A percentile compares a stretch with the other conserved stretches of the same genome.
Conservation (phyloP, 116 monocot genomes). For the Zostera marina region DNA sequence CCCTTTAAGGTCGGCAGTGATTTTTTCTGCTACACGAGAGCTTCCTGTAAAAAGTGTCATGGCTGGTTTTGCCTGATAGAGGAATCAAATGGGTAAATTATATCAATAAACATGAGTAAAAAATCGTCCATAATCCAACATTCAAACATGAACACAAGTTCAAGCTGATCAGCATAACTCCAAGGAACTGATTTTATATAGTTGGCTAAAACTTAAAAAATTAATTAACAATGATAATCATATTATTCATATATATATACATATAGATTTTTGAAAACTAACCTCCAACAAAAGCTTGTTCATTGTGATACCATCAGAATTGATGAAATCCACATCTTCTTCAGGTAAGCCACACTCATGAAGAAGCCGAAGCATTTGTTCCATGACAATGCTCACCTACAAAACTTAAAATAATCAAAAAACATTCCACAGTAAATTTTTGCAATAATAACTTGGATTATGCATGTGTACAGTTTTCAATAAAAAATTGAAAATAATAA, state of each 20-base stretch:
- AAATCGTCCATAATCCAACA: too few species aligned
- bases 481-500: too few species aligned
- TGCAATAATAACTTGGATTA: too few species aligned
- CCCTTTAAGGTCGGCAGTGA: conserved; percentile 71
- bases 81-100: not conserved
- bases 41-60: conserved; percentile 98
- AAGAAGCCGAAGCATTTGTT: conserved; percentile 90
- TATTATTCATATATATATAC: not conserved
- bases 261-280: not conserved
- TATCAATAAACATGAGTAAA: not conserved
- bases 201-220: too few species aligned
- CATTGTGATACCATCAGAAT: conserved; percentile 76
- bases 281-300: conserved; percentile 84
- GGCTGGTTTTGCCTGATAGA: conserved; percentile 64
- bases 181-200: too few species aligned
- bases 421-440: too few species aligned
- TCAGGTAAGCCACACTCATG: conserved; percentile 72
- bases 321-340: conserved; percentile 85
- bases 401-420: not conserved
- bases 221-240: too few species aligned
- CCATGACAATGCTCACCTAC: conserved; percentile 97
- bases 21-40: conserved; percentile 79
- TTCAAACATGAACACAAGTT: too few species aligned
- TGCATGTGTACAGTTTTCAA: too few species aligned
- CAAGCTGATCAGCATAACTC: too few species aligned